phyloP scores from a whole-genome alignment of 768 basidiomycete species.

The Podaxis pistillaris region DNA sequence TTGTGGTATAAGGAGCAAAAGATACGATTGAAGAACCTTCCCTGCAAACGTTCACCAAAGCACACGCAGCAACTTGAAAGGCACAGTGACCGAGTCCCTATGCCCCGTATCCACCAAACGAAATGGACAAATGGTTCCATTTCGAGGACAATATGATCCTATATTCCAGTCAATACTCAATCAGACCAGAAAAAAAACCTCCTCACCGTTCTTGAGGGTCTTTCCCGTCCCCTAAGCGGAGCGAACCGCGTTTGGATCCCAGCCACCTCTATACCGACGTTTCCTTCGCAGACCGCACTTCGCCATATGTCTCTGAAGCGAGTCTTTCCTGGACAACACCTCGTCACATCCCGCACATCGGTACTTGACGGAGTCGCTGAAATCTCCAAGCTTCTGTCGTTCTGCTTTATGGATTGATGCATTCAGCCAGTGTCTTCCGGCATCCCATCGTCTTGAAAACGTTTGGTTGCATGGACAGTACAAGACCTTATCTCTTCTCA shows the following conservation, averaged over 20 bases:
- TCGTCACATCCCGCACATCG: background rate
- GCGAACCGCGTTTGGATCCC: background rate
- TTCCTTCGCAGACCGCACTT: conserved; percentile 2
- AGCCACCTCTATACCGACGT: background rate
- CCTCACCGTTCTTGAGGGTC: background rate
- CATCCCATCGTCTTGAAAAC: conserved; percentile 1
- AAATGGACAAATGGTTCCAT: too few species aligned
- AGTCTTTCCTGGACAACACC: conserved; percentile 1
- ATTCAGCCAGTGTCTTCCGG: conserved; percentile 3
- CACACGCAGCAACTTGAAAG: background rate
- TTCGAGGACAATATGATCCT: too few species aligned
- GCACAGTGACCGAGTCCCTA: too few species aligned
- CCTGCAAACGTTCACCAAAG: background rate
- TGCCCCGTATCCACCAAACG: too few species aligned
- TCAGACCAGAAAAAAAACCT: background rate
- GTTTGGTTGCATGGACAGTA: background rate
- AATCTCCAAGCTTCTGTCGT: background rate
- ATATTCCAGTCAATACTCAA: too few species aligned
- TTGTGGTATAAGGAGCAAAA: background rate
- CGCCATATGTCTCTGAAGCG: background rate
- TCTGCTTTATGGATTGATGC: background rate
- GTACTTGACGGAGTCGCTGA: background rate
- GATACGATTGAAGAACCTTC: background rate
- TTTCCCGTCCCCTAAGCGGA: background rate
- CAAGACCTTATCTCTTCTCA: background rate